Base-by-base conservation (phyloP, 352 stramenopile genomes). In the Phytophthora melonis region DNA sequence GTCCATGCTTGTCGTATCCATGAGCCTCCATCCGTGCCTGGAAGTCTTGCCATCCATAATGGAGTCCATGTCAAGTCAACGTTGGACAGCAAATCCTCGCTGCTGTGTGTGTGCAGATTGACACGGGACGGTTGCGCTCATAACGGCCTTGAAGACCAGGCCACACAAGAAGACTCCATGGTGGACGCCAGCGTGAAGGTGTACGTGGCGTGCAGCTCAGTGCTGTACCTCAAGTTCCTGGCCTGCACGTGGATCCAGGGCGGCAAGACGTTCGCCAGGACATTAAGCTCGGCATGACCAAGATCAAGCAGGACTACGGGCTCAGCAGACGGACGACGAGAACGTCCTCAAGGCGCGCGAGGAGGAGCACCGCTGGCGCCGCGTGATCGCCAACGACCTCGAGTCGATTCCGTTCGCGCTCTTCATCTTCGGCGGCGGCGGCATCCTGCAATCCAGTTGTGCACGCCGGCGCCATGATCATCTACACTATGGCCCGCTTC, bases 201-300 rank as follows among this genome's bases (percentile, higher is more conserved):
- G 11, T 91, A 86, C 63, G 75, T 89, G n/a, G 76, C 86, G 19
- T 93, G 84, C 75, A 74, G 63, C 14, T 73, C 75, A 5, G 60
- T 92, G 58, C 84, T 94, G 50, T 94, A 88, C 73, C n/a, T 83
- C 72, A 94, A 94, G 78, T 93, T 90, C 66, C 57, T 92, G 45
- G 56, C 82, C 5, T 72, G 77, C 4, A 81, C 83, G 30, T 49
- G 60, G 14, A 68, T 91, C 18, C 81, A 92, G 58, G 83, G 68
- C 9, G 64, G 52, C 63, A 90, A 89, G 70, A 90, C 78, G 27
- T 91, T 93, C 60, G 54, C 65, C 11, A 92, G 66, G 85, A 91
- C 66, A 77, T 57, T 30, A 62, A 66, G 27, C 75, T 83, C 65
- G 30, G 65, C 21, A 50, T 82, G n/a, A 69, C 75, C 27, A 82